Evolutionary conservation across 495 filamentous ascomycete species (phyloP).

Genomic region (Lasiosphaeria hispida): DNA sequence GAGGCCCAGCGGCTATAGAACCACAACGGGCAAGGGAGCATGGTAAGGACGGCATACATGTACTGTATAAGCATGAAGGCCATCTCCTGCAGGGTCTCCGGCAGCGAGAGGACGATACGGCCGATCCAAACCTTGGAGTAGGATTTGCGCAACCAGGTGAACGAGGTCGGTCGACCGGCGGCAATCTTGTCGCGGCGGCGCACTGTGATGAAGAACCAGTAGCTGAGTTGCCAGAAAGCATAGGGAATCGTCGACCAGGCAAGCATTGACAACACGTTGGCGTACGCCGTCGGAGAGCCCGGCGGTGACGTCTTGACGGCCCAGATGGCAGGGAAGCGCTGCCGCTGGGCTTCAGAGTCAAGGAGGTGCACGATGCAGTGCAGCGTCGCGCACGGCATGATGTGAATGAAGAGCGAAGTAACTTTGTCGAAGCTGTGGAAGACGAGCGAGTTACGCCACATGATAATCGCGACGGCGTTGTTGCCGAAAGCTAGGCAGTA

Average conservation of each 20-base stretch:
- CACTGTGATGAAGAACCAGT: slow-evolving; percentile 92
- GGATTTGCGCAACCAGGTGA: slow-evolving; percentile 91
- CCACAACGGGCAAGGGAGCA: slow-evolving; percentile 93
- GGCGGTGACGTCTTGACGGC: slow-evolving; percentile 72
- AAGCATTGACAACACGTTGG: slow-evolving; percentile 75
- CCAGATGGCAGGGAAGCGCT: slow-evolving; percentile 84
- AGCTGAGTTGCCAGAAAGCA: slow-evolving; percentile 83
- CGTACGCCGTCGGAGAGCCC: slow-evolving; percentile 72
- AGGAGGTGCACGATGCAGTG: slow-evolving; percentile 90
- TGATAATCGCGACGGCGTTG: slow-evolving; percentile 95
- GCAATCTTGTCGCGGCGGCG: slow-evolving; percentile 91
- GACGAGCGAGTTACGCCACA: slow-evolving; percentile 98
- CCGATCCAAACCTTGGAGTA: slow-evolving; percentile 89
- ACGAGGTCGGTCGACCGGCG: slow-evolving; percentile 90
- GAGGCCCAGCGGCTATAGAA: slow-evolving; percentile 86
- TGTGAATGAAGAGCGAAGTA: slow-evolving; percentile 95
- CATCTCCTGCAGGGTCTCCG: slow-evolving; percentile 71
- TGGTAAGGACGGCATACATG: slow-evolving; percentile 80
- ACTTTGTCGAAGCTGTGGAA: slow-evolving; percentile 98
- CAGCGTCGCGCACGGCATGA: slow-evolving; percentile 92
- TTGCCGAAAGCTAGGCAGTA: slow-evolving; percentile 94
- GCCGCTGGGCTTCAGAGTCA: slow-evolving; percentile 57
- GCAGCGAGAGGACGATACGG: slow-evolving; percentile 74
- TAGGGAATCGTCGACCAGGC: slow-evolving; percentile 93
- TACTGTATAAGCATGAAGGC: slow-evolving; percentile 98